These are phyloP conservation scores for Acanthamoeba triangularis DNA, from an alignment of 208 protist genomes.

Conservation along the genomic window DNA sequence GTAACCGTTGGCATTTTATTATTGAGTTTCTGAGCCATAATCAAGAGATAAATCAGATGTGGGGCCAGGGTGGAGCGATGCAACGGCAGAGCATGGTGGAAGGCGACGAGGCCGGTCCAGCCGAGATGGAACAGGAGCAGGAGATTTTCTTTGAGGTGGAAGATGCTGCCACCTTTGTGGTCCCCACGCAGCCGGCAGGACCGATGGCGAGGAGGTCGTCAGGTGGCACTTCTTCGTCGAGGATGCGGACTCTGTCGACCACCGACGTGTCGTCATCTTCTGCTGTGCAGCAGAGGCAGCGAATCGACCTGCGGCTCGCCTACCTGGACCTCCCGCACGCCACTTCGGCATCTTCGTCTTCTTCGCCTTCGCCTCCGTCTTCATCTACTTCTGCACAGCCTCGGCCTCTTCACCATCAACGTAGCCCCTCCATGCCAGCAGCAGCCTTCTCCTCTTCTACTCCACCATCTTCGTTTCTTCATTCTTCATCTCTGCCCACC, in stretches of 20 bases:
- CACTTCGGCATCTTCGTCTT: not conserved
- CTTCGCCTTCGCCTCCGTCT: not conserved
- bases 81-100: too few species aligned
- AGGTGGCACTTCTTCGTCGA: not conserved
- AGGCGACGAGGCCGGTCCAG: too few species aligned
- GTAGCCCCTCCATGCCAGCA: not conserved
- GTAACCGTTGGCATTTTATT: too few species aligned
- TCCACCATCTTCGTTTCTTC: not conserved
- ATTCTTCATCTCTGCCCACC: not conserved
- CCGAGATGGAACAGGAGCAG: not conserved
- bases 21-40: too few species aligned
- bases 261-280: not conserved
- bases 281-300: not conserved
- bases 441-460: not conserved
- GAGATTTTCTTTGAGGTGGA: not conserved
- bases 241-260: not conserved
- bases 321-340: slow-evolving; percentile 28
- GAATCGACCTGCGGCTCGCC: not conserved
- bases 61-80: too few species aligned
- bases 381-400: not conserved
- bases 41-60: too few species aligned
- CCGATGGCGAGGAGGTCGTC: not conserved
- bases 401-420: not conserved
- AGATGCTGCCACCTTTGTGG: not conserved
- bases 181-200: not conserved